Evolutionary conservation across 1,284 basidiomycete genomes (phyloP).

Genomic region (Cryptococcus sp.): DNA sequence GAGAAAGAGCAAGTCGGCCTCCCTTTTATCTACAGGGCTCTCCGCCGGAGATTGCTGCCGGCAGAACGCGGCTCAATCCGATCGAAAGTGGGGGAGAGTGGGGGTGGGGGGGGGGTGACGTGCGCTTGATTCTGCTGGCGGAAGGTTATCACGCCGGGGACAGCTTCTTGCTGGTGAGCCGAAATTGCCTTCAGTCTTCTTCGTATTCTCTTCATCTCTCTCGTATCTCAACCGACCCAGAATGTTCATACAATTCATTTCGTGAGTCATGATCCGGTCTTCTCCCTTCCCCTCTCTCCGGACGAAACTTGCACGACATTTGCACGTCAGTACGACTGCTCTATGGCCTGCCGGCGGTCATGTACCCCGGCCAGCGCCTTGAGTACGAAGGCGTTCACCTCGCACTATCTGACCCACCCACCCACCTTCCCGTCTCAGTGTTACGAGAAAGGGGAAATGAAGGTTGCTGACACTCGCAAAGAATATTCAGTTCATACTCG

Average conservation of each 20-base stretch:
- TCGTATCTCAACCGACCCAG: too few species aligned
- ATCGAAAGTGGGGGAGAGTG: conserved; percentile 9
- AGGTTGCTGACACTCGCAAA: background rate
- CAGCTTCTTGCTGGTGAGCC: too few species aligned
- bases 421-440: background rate
- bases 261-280: background rate
- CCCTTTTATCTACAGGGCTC: too few species aligned
- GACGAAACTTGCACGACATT: conserved; percentile 39
- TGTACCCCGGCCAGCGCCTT: background rate
- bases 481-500: too few species aligned
- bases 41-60: too few species aligned
- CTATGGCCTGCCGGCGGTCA: conserved; percentile 3
- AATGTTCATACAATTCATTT: background rate
- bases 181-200: too few species aligned
- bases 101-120: conserved; percentile 4
- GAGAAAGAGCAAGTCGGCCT: too few species aligned
- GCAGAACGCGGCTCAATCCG: background rate
- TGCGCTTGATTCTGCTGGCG: background rate
- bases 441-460: background rate
- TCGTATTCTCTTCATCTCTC: too few species aligned
- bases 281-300: conserved; percentile 4
- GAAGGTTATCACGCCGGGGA: too few species aligned
- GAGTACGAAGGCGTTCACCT: conserved; percentile 31
- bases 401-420: conserved; percentile 31
- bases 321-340: conserved; percentile 44